These are phyloP conservation scores for Colletotrichum lupini DNA, from an alignment of 2,329 filamentous ascomycete genomes.

Conservation along the genomic window DNA sequence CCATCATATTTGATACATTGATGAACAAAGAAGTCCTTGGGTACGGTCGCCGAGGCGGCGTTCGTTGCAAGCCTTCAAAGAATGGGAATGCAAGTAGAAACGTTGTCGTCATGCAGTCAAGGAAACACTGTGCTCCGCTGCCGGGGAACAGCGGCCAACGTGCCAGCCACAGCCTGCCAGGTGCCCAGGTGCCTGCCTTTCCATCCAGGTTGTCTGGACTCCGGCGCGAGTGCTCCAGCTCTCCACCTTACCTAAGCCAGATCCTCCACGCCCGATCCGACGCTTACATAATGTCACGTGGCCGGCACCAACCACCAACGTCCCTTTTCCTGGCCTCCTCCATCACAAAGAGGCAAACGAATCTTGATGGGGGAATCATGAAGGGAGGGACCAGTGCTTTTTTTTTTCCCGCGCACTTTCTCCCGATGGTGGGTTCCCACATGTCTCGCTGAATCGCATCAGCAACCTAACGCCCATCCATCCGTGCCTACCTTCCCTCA, in stretches of 20 bases:
- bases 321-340: conserved; percentile 30
- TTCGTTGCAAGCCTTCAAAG: background rate
- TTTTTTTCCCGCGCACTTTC: conserved; percentile 6
- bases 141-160: background rate
- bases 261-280: background rate
- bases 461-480: background rate
- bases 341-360: conserved; percentile 31
- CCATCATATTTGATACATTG: background rate
- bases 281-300: conserved; percentile 27
- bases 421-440: conserved; percentile 19
- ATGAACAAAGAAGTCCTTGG: background rate
- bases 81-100: conserved; percentile 3
- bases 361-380: conserved; percentile 22
- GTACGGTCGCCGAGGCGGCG: background rate
- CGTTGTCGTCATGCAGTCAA: conserved; percentile 20
- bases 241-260: background rate
- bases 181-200: background rate
- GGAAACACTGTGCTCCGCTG: background rate
- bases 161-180: too few relatives aligned
- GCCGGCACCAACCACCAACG: conserved; percentile 20
- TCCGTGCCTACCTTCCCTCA: background rate
- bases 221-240: too few relatives aligned
- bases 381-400: conserved; percentile 32
- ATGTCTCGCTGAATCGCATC: conserved; percentile 18
- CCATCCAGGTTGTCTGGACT: background rate